Conservation (phyloP, 139 green algal species). For the Chlamydomonas sphaeroides region DNA sequence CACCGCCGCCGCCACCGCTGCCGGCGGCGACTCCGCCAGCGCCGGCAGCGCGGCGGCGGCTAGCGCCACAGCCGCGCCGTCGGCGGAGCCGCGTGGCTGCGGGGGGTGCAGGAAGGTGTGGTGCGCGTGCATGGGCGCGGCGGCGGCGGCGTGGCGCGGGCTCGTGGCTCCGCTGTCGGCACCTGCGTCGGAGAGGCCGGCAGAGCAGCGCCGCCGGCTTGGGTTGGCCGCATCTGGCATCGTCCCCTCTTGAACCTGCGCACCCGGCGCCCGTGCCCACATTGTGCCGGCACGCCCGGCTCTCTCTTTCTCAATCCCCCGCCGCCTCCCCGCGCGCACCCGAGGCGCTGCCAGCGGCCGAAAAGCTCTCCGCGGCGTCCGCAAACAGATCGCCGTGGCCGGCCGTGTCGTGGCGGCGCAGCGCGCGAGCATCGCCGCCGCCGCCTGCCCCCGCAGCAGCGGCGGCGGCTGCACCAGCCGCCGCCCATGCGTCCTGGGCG, state of each 20-base stretch:
- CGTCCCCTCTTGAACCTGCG: no score
- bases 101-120: neutral
- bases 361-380: neutral
- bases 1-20: slow-evolving; percentile 10
- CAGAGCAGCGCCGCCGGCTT: no score
- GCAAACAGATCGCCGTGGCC: neutral
- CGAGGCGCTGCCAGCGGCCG: neutral
- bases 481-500: neutral
- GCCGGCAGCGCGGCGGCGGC: neutral
- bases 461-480: neutral
- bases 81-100: neutral
- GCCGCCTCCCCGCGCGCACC: neutral
- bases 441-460: neutral
- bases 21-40: neutral
- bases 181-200: neutral
- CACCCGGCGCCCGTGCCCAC: no score
- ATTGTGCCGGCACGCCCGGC: no score
- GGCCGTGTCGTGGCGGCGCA: neutral
- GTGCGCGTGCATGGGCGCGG: no score
- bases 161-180: slow-evolving; percentile 4
- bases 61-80: neutral
- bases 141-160: neutral
- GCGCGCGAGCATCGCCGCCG: neutral
- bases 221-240: no score
- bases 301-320: no score